Evolutionary conservation across 768 basidiomycete species (phyloP).

Genomic region (Wakefieldia striispora): DNA sequence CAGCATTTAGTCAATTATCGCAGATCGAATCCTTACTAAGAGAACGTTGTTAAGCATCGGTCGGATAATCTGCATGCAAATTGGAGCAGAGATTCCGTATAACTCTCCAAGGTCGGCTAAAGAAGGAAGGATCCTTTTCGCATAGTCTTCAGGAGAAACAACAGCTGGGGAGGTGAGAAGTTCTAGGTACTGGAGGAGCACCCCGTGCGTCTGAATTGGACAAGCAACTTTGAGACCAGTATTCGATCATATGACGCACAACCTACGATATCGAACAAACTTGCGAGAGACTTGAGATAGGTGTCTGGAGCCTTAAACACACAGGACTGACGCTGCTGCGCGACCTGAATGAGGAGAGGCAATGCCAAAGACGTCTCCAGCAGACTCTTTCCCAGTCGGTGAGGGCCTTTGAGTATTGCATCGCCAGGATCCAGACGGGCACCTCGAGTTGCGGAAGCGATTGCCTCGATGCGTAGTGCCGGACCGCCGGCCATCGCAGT

Average conservation of each 20-base stretch:
- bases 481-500: constrained; percentile 90
- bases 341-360: constrained; percentile 87
- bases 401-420: constrained; percentile 60
- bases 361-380: constrained; percentile 75
- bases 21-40: constrained; percentile 42
- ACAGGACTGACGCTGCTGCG: constrained; percentile 86
- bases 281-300: constrained; percentile 82
- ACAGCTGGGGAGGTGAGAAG: constrained; percentile 74
- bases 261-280: constrained; percentile 86
- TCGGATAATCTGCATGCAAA: constrained; percentile 93
- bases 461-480: constrained; percentile 80
- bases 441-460: constrained; percentile 76
- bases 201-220: constrained; percentile 74
- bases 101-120: constrained; percentile 67
- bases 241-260: constrained; percentile 10
- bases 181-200: constrained; percentile 89
- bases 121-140: constrained; percentile 69
- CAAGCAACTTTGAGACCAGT: constrained; percentile 21
- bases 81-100: constrained; percentile 79
- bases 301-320: constrained; percentile 72
- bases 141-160: constrained; percentile 69
- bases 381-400: constrained; percentile 61
- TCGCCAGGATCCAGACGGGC: constrained; percentile 69
- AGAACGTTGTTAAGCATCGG: constrained; percentile 69
- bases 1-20: constrained; percentile 4